These are phyloP conservation scores for Capsicum pubescens DNA, from an alignment of 257 asterid species.

Conservation along the genomic window DNA sequence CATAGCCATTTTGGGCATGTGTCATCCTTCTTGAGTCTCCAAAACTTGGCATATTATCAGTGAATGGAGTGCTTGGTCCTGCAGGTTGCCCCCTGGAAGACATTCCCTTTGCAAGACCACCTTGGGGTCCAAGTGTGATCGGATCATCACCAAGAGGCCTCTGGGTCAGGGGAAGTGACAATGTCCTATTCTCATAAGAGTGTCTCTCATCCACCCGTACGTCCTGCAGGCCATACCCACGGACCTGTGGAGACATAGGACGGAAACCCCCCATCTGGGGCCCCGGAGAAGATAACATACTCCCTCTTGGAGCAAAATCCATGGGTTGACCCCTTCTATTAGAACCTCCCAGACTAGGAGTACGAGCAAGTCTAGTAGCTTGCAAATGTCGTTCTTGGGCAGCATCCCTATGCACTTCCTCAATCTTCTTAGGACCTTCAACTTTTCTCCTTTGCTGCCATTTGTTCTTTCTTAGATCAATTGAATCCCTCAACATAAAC, in stretches of 20 bases:
- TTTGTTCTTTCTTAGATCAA: slow-evolving; percentile 90
- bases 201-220: slow-evolving; percentile 65
- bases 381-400: slow-evolving; percentile 95
- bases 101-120: slow-evolving; percentile 91
- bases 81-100: slow-evolving; percentile 76
- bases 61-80: slow-evolving; percentile 45
- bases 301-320: slow-evolving; percentile 74
- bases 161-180: slow-evolving; percentile 72
- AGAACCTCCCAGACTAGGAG: slow-evolving; percentile 64
- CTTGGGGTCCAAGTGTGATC: slow-evolving; percentile 95
- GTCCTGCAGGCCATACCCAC: slow-evolving; percentile 78
- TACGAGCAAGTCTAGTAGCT: slow-evolving; percentile 66
- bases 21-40: slow-evolving; percentile 65
- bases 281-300: slow-evolving; percentile 62
- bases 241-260: slow-evolving; percentile 56
- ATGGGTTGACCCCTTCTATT: slow-evolving; percentile 68
- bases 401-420: slow-evolving; percentile 94
- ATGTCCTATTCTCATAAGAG: slow-evolving; percentile 58
- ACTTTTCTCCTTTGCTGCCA: slow-evolving; percentile 99
- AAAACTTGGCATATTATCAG: slow-evolving; percentile 45
- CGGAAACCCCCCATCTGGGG: slow-evolving; percentile 65
- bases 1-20: slow-evolving; percentile 60
- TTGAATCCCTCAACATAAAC: slow-evolving; percentile 89
- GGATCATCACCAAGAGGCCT: slow-evolving; percentile 74
- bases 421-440: slow-evolving; percentile 97